Evolutionary conservation across 306 rosid genomes (phyloP).

Genomic region (Inga oerstediana): DNA sequence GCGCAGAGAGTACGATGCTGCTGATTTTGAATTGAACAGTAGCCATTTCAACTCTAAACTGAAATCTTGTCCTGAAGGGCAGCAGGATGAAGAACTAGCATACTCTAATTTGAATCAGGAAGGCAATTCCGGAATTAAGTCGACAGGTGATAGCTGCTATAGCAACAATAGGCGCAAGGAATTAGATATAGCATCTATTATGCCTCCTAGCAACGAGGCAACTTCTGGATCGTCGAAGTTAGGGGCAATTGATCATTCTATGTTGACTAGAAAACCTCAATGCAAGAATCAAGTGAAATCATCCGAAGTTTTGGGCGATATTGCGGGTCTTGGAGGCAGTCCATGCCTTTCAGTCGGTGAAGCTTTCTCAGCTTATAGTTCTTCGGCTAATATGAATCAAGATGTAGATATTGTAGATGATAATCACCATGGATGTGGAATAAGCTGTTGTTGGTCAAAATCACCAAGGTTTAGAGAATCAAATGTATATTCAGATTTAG

Average conservation of each 20-base stretch:
- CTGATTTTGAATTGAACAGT: conserved; percentile 40
- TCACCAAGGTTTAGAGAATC: conserved; percentile 69
- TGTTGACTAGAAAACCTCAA: conserved; percentile 27
- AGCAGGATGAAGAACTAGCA: conserved; percentile 39
- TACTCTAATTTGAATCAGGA: conserved; percentile 32
- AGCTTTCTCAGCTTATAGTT: conserved; percentile 39
- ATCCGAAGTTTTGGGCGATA: conserved; percentile 42
- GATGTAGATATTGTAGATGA: conserved; percentile 48
- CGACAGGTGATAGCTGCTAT: conserved; percentile 49
- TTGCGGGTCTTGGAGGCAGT: conserved; percentile 45
- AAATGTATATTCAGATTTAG: conserved; percentile 43
- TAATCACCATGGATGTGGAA: conserved; percentile 55
- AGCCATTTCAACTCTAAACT: conserved; percentile 39
- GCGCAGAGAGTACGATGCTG: conserved; percentile 34
- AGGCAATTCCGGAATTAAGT: conserved; percentile 31
- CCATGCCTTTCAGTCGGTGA: conserved; percentile 51
- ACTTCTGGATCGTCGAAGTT: conserved; percentile 37
- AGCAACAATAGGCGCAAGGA: conserved; percentile 47
- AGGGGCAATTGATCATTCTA: conserved; percentile 43
- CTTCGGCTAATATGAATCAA: conserved; percentile 36
- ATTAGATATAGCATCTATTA: conserved; percentile 38
- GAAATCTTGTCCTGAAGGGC: conserved; percentile 38
- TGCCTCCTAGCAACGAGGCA: conserved; percentile 36
- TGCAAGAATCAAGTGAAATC: conserved; percentile 39
- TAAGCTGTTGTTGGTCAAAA: conserved; percentile 71